These are phyloP conservation scores for Dactylellina leptospora DNA, from an alignment of 2,329 filamentous ascomycete species.

Conservation along the genomic window DNA sequence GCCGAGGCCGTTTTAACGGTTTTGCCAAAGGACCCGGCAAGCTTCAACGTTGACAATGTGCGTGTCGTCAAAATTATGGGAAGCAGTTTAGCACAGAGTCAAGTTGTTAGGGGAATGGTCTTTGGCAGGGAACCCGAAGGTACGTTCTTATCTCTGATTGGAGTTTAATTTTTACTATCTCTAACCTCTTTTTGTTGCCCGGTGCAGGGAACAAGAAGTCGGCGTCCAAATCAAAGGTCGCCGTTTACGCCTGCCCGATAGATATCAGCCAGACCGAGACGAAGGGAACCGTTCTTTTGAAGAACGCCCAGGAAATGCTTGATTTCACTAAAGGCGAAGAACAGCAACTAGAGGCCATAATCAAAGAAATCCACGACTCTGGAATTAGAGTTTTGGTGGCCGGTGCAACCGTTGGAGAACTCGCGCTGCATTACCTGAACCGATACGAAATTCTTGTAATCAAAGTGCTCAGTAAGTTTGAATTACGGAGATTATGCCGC, in stretches of 20 bases:
- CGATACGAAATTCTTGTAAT: slow-evolving; percentile 94
- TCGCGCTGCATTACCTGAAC: slow-evolving; percentile 97
- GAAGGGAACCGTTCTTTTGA: slow-evolving; percentile 94
- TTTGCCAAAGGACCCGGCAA: slow-evolving; percentile 90
- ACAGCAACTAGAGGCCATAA: slow-evolving; percentile 82
- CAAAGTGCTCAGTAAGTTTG: slow-evolving; percentile 97
- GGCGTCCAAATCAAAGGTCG: slow-evolving; percentile 90
- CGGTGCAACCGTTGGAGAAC: slow-evolving; percentile 90
- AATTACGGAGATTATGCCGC: slow-evolving; percentile 90
- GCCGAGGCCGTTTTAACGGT: slow-evolving; percentile 86
- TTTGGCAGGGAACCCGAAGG: slow-evolving; percentile 96
- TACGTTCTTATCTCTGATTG: slow-evolving; percentile 50
- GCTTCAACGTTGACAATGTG: slow-evolving; percentile 99
- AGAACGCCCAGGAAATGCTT: slow-evolving; percentile 98
- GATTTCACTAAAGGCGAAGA: slow-evolving; percentile 99
- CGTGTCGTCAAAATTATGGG: slow-evolving; percentile 99
- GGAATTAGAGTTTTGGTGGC: slow-evolving; percentile 91
- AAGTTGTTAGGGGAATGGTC: slow-evolving; percentile 97
- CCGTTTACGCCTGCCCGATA: slow-evolving; percentile 94
- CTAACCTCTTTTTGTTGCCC: neutral
- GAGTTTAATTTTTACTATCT: neutral
- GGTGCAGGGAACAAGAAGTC: slow-evolving; percentile 76
- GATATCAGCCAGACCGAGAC: slow-evolving; percentile 97
- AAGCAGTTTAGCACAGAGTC: slow-evolving; percentile 90
- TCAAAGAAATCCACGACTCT: slow-evolving; percentile 96